Base-by-base conservation (phyloP, 345 rosid genomes). In the Linum trigynum region DNA sequence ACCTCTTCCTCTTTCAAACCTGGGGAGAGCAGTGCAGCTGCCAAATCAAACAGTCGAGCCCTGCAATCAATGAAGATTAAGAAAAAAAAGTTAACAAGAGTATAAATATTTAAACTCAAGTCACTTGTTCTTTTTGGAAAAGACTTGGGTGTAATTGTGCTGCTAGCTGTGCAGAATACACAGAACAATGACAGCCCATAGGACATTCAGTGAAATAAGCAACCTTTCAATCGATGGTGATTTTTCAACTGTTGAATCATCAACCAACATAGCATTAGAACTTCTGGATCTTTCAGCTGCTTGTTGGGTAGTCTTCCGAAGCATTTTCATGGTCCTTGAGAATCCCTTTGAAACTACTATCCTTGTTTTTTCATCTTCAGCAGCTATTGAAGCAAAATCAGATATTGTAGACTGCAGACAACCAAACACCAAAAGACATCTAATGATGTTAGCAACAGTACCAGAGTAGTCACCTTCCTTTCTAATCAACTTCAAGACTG, bases 341-440 rank as follows among this genome's bases (percentile, higher is more conserved):
- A 82, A 90, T 66, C 83, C 74, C 65, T 72, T 75, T 60, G 77
- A 58, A 61, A 85, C 83, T 59, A 82, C 83, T 59, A 9, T 15
- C 53, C 53, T 48, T 48, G 53, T 48, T 9, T 10, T 48, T 48
- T 10, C 53, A 48, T 71, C 73, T 79, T 78, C 79, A 77, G 80
- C 86, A 3, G 99, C 87, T 76, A 94, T 85, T 45, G 97, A 84
- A 75, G 95, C 85, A 68, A 94, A 71, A 69, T 86, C 86, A 56
- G 78, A 74, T 55, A 94, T 88, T 35, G 86, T 85, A 57, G 90
- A 84, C 99, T 94, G 89, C 68, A 80, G 75, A 71, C 7, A 8
- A 17, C 37, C 11, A 8, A 7, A 17, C 9, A 59, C 4, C 32
- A 39, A 39, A 39, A 15, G 4, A 62, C 32, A 59, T 23, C 39